These are phyloP conservation scores for Apiospora hydei DNA, from an alignment of 2,329 filamentous ascomycete species.

Conservation along the genomic window DNA sequence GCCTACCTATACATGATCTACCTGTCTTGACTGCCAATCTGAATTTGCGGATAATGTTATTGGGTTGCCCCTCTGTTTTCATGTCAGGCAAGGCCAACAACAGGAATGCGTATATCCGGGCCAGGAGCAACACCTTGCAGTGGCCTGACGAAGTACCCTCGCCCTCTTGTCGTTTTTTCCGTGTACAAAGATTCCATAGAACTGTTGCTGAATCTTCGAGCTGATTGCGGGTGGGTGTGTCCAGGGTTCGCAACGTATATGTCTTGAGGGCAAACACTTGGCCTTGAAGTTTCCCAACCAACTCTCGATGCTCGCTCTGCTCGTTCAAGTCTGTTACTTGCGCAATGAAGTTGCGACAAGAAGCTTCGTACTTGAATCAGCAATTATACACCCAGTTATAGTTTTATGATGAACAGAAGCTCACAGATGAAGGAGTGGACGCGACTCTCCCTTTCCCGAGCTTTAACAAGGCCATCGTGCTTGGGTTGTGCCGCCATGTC, in stretches of 20 bases:
- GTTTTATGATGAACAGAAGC: background rate
- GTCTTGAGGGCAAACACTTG: conserved; percentile 45
- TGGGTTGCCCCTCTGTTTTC: conserved; percentile 35
- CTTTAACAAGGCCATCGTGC: background rate
- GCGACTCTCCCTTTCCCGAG: conserved; percentile 25
- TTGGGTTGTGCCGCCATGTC: conserved; percentile 22
- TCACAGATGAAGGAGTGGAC: conserved; percentile 23
- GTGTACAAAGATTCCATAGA: conserved; percentile 73
- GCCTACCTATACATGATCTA: conserved; percentile 67
- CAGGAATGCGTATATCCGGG: conserved; percentile 68
- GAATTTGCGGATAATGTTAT: conserved; percentile 63
- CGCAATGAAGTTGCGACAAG: conserved; percentile 38
- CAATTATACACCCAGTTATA: background rate
- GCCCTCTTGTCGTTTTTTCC: conserved; percentile 49
- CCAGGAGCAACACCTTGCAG: conserved; percentile 46
- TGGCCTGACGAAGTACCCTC: conserved; percentile 31
- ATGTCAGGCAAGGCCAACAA: conserved; percentile 67
- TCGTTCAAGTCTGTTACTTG: conserved; percentile 38
- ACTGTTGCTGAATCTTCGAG: conserved; percentile 63
- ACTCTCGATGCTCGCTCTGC: conserved; percentile 39
- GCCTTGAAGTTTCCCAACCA: conserved; percentile 51
- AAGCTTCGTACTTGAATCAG: conserved; percentile 30
- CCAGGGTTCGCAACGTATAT: conserved; percentile 43
- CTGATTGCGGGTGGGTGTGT: conserved; percentile 46
- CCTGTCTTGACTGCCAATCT: conserved; percentile 72